phyloP scores from a whole-genome alignment of 192 early-diverging fungal species.

The Podila epigama region DNA sequence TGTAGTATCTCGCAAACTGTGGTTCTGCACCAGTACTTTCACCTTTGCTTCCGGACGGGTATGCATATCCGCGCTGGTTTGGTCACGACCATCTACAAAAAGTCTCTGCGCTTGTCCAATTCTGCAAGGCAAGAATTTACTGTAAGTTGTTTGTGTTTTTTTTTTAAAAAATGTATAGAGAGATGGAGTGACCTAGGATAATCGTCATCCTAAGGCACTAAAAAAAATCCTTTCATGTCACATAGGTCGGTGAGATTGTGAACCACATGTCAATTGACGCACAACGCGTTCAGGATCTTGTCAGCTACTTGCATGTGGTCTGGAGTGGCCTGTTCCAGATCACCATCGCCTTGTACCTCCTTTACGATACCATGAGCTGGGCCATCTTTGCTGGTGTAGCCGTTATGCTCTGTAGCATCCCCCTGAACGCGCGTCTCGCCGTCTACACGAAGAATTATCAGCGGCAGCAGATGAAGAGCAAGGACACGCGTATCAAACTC shows the following conservation, averaged over 20 bases:
- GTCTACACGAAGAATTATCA: constrained; percentile 73
- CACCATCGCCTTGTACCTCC: constrained; percentile 71
- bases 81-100: constrained; percentile 85
- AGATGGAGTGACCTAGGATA: too few relatives aligned
- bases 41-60: constrained; percentile 78
- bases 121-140: constrained; percentile 81
- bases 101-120: constrained; percentile 84
- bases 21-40: constrained; percentile 90
- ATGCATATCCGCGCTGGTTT: constrained; percentile 79
- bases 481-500: constrained; percentile 55
- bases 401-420: constrained; percentile 82
- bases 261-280: constrained; percentile 75
- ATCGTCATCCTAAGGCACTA: too few relatives aligned
- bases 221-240: neutral
- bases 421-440: constrained; percentile 75
- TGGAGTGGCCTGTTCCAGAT: constrained; percentile 87
- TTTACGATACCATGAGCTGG: constrained; percentile 83
- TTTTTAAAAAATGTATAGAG: too few relatives aligned
- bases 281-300: constrained; percentile 66
- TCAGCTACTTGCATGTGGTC: constrained; percentile 74
- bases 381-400: constrained; percentile 85
- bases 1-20: constrained; percentile 78
- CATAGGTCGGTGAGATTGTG: constrained; percentile 53
- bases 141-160: too few relatives aligned
- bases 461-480: constrained; percentile 86